phyloP scores from a whole-genome alignment of 768 basidiomycete species.

The Russula ochroleuca region DNA sequence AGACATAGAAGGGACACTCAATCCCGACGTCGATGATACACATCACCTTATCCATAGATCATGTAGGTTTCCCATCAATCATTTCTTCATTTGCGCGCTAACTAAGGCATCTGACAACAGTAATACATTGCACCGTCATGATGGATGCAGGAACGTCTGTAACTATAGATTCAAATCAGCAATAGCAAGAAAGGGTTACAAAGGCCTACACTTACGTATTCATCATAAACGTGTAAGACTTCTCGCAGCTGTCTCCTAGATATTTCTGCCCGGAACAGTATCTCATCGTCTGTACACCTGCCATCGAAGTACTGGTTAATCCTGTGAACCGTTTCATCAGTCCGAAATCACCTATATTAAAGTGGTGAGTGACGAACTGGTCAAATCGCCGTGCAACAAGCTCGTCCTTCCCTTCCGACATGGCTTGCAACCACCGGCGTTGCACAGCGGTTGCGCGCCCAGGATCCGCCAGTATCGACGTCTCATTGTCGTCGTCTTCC shows the following conservation, averaged over 20 bases:
- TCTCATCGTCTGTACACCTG: conserved; percentile 87
- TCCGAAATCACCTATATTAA: not conserved
- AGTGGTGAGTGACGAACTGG: conserved; percentile 45
- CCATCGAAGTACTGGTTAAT: conserved; percentile 95
- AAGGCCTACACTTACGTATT: conserved; percentile 59
- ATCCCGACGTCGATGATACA: conserved; percentile 14
- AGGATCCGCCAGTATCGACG: conserved; percentile 79
- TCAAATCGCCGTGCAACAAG: conserved; percentile 70
- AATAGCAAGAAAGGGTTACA: not conserved
- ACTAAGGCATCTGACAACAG: not conserved
- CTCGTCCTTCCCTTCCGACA: conserved; percentile 78
- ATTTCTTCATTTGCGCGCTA: not conserved
- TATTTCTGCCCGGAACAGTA: conserved; percentile 84
- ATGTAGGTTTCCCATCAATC: not conserved
- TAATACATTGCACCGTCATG: conserved; percentile 21
- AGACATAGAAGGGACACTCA: conserved; percentile 13
- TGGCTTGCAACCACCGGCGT: conserved; percentile 83
- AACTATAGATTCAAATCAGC: conserved; percentile 32
- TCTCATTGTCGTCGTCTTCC: conserved; percentile 44
- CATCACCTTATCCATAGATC: conserved; percentile 2
- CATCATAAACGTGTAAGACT: conserved; percentile 80
- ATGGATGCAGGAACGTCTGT: conserved; percentile 45
- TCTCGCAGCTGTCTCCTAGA: conserved; percentile 78
- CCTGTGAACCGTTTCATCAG: conserved; percentile 39
- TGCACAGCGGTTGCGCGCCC: conserved; percentile 74